Evolutionary conservation across 345 rosid species (phyloP), one percentile per base, ranked within the genome.

Genomic region (Ricinus communis): DNA sequence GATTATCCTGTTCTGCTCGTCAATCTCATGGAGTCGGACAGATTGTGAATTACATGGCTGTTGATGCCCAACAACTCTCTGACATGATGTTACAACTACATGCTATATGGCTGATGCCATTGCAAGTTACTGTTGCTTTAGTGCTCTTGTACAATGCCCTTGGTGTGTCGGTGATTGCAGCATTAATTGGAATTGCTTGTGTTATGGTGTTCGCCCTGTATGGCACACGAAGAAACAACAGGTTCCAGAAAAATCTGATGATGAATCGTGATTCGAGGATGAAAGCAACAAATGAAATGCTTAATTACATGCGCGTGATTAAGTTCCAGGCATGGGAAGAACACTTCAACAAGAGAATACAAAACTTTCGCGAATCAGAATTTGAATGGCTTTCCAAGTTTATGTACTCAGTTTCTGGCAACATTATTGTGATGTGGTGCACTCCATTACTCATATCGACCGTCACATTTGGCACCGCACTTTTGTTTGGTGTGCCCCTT

Each of bases 261-360:
- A 72, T 67, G 41, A 84, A 87, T 62, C 87, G 98, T 0, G 98
- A 94, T 80, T 86, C 80, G 33, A 85, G 98, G 68, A 94, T 94
- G 97, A 91, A 94, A 79, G 96, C 96, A 8, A 90, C 90, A 0
- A 94, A 94, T 54, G 97, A 94, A 78, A 90, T 94, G 96, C 91
- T 94, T 1, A 94, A 86, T 30, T 86, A 88, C 64, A 88, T 94
- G 95, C 84, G 97, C 5, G 96, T 94, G 78, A 94, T 94, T 65
- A 94, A 91, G 81, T 91, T 94, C 79, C 98, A 94, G 65, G 95
- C 97, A 15, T 94, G 98, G 97, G 97, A 94, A 78, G 85, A 87
- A 27, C 97, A 94, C 79, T 94, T 91, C 85, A 87, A 88, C 64
- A 83, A 86, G 77, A 87, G 90, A 86, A 91, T 94, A 66, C 85